phyloP scores from a whole-genome alignment of 225 moss, liverwort and hornwort genomes.

The Straminergon stramineum region DNA sequence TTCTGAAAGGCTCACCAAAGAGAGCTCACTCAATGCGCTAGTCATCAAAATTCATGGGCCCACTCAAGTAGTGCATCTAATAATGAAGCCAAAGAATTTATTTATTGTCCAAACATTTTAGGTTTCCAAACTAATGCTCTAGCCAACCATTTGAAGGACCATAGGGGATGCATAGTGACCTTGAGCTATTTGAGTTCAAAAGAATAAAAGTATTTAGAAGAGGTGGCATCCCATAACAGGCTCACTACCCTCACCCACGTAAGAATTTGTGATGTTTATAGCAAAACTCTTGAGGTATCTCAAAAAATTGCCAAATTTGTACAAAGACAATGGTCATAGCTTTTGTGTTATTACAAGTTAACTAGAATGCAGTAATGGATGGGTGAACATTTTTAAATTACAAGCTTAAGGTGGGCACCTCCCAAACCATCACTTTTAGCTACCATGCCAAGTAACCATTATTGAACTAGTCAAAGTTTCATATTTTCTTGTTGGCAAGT shows the following conservation, averaged over 20 bases:
- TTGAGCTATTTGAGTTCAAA: not conserved
- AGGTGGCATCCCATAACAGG: not conserved
- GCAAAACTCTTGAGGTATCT: not conserved
- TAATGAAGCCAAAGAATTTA: too few species aligned
- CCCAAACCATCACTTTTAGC: too few species aligned
- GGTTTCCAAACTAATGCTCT: rapidly evolving
- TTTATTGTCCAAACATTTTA: not conserved
- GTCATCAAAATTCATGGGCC: rapidly evolving
- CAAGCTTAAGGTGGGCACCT: not conserved
- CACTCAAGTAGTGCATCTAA: rapidly evolving
- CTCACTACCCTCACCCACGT: too few species aligned
- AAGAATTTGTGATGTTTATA: not conserved
- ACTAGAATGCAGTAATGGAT: too few species aligned
- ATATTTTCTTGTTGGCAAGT: too few species aligned
- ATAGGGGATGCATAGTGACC: rapidly evolving
- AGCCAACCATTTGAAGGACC: not conserved
- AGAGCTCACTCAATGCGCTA: rapidly evolving
- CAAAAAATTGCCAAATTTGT: not conserved
- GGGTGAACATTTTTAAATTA: not conserved
- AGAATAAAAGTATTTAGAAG: not conserved
- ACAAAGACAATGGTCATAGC: not conserved
- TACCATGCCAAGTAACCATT: too few species aligned
- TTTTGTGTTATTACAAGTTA: not conserved
- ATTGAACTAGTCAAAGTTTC: too few species aligned
- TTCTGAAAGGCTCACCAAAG: not conserved